phyloP scores from a whole-genome alignment of 2,329 filamentous ascomycete species.

The Pseudogymnoascus sp. region DNA sequence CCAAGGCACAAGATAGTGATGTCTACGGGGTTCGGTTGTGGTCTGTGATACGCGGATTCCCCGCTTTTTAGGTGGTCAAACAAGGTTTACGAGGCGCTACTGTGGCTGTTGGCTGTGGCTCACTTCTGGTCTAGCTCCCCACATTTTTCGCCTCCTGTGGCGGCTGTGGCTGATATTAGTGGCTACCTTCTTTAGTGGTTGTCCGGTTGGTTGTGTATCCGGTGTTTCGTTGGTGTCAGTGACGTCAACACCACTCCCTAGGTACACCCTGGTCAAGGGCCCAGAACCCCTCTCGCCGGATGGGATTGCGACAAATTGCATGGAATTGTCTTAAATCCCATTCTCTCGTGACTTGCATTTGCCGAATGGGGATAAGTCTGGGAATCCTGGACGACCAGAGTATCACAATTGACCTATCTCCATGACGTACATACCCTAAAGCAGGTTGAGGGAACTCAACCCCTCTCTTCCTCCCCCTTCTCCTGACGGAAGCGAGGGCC shows the following conservation, averaged over 20 bases:
- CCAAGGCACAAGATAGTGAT: conserved; percentile 1
- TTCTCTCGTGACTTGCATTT: background rate
- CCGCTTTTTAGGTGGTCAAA: background rate
- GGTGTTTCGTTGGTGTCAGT: background rate
- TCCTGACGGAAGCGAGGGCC: conserved; percentile 3
- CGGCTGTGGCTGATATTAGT: background rate
- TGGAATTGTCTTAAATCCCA: background rate
- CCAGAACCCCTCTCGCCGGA: background rate
- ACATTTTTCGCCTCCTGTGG: conserved; percentile 5
- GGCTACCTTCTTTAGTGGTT: background rate
- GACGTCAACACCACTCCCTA: background rate
- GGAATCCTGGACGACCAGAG: background rate
- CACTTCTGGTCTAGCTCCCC: background rate
- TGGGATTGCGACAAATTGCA: background rate
- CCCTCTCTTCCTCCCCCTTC: background rate
- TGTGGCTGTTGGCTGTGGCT: conserved; percentile 2
- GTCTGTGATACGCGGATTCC: background rate
- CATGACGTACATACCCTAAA: conserved; percentile 1
- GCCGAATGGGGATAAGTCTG: background rate
- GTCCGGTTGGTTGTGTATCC: background rate
- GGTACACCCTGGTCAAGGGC: background rate
- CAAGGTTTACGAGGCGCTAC: background rate
- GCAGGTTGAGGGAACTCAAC: background rate
- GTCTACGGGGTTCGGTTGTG: background rate
- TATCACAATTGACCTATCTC: background rate